Conservation (phyloP, 1,284 basidiomycete genomes). For the Termitomyces sp. region DNA sequence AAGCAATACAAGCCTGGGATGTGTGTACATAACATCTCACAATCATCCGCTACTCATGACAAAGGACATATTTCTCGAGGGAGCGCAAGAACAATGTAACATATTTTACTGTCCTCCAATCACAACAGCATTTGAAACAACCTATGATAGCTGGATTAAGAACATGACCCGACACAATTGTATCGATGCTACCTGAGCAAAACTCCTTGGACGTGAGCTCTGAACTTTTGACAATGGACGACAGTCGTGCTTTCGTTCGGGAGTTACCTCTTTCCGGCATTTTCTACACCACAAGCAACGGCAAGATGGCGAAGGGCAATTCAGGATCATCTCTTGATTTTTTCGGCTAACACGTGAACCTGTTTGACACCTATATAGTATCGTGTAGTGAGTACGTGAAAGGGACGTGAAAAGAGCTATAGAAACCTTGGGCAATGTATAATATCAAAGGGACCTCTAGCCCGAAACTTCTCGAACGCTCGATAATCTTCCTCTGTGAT, state of each 20-base stretch:
- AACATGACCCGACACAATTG: neutral
- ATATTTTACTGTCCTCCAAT: neutral
- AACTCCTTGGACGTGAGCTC: neutral
- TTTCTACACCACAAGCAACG: constrained; percentile 47
- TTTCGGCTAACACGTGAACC: constrained; percentile 33
- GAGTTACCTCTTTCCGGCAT: constrained; percentile 41
- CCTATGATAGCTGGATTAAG: neutral
- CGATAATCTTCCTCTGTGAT: constrained; percentile 41
- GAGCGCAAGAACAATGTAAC: neutral
- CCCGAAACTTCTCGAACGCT: constrained; percentile 49
- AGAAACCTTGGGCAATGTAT: constrained; percentile 47
- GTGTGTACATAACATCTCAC: neutral
- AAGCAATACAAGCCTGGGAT: neutral
- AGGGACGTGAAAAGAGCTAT: neutral
- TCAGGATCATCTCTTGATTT: constrained; percentile 31
- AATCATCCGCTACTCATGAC: neutral
- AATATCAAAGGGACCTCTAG: constrained; percentile 46
- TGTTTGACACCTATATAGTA: constrained; percentile 18
- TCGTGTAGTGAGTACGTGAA: neutral
- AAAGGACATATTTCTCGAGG: neutral
- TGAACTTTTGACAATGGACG: constrained; percentile 23
- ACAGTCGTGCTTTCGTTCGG: constrained; percentile 44
- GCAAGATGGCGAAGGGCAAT: constrained; percentile 28
- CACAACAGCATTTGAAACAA: neutral
- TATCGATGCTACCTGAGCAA: constrained; percentile 7